phyloP scores from a whole-genome alignment of 495 filamentous ascomycete genomes.

The Aspergillus nanangensis region DNA sequence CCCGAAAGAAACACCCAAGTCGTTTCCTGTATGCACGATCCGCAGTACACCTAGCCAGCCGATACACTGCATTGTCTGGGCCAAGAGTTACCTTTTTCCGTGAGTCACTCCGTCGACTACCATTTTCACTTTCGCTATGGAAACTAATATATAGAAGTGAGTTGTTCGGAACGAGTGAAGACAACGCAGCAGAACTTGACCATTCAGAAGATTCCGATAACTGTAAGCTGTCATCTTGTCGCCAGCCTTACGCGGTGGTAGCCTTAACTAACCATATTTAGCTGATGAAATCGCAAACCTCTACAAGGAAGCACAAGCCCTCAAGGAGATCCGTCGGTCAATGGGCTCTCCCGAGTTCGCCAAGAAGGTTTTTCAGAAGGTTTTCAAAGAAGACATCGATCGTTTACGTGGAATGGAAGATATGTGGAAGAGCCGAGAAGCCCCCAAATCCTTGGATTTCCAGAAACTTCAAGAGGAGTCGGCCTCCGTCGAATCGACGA shows the following conservation, averaged over 20 bases:
- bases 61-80: slow-evolving; percentile 99
- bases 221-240: slow-evolving; percentile 33
- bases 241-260: neutral
- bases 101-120: slow-evolving; percentile 23
- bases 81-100: slow-evolving; percentile 91
- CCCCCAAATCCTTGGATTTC: slow-evolving; percentile 71
- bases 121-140: too few relatives aligned
- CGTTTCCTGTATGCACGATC: slow-evolving; percentile 94
- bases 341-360: slow-evolving; percentile 80
- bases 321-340: slow-evolving; percentile 76
- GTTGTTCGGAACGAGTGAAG: slow-evolving; percentile 88
- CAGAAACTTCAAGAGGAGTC: slow-evolving; percentile 46
- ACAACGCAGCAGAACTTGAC: slow-evolving; percentile 67
- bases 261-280: slow-evolving; percentile 25
- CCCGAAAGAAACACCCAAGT: slow-evolving; percentile 81
- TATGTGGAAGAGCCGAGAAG: slow-evolving; percentile 86
- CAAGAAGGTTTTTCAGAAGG: slow-evolving; percentile 83
- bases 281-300: slow-evolving; percentile 84
- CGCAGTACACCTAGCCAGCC: slow-evolving; percentile 90
- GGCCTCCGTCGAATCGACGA: slow-evolving; percentile 41
- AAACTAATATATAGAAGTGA: slow-evolving; percentile 46
- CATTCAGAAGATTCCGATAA: slow-evolving; percentile 77
- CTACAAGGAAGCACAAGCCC: slow-evolving; percentile 72
- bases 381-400: slow-evolving; percentile 82
- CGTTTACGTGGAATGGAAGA: slow-evolving; percentile 85